A percentile compares a stretch with the other conserved stretches of the same genome.
These are phyloP conservation scores for Pyrus hybrid DNA, from an alignment of 331 rosid genomes.

Conservation along the genomic window DNA sequence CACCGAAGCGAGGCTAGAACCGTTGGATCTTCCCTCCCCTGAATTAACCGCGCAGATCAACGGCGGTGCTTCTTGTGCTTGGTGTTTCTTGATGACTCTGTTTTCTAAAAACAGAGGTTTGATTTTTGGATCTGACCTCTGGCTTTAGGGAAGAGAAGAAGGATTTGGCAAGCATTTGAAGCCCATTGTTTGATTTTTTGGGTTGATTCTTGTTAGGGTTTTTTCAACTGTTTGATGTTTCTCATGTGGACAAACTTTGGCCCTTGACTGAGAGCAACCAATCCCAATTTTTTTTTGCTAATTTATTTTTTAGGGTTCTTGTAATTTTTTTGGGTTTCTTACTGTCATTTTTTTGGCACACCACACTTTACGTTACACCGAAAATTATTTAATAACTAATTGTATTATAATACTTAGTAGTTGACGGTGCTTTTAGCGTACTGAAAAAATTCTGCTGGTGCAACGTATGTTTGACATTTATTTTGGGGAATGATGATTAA, in stretches of 20 bases:
- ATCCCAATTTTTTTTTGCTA: too few relatives aligned
- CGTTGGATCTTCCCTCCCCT: slow-evolving; percentile 2
- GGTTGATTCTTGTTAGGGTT: slow-evolving; percentile 9
- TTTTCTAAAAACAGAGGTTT: slow-evolving; percentile 25
- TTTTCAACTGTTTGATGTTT: slow-evolving; percentile 7
- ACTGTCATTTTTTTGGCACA: background rate
- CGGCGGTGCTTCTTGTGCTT: slow-evolving; percentile 21
- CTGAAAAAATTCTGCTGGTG: too few relatives aligned
- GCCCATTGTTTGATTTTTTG: background rate
- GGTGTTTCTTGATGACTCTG: slow-evolving; percentile 18
- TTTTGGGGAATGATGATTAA: slow-evolving; percentile 3
- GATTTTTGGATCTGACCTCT: background rate
- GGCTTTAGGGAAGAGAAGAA: slow-evolving; percentile 22
- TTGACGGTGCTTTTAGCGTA: too few relatives aligned
- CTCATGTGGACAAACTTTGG: slow-evolving; percentile 50
- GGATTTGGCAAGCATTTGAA: slow-evolving; percentile 30
- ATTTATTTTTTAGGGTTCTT: background rate
- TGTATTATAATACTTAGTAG: too few relatives aligned
- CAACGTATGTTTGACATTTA: background rate
- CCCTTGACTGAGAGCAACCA: slow-evolving; percentile 47
- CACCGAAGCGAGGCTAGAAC: slow-evolving; percentile 35
- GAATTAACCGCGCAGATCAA: background rate
- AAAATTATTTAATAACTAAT: too few relatives aligned
- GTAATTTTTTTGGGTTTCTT: background rate
- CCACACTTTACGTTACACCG: too few relatives aligned